A percentile compares a stretch with the other conserved stretches of the same genome.
Evolutionary conservation across 441 rosid species (phyloP).

Genomic region (Daphne laureola): DNA sequence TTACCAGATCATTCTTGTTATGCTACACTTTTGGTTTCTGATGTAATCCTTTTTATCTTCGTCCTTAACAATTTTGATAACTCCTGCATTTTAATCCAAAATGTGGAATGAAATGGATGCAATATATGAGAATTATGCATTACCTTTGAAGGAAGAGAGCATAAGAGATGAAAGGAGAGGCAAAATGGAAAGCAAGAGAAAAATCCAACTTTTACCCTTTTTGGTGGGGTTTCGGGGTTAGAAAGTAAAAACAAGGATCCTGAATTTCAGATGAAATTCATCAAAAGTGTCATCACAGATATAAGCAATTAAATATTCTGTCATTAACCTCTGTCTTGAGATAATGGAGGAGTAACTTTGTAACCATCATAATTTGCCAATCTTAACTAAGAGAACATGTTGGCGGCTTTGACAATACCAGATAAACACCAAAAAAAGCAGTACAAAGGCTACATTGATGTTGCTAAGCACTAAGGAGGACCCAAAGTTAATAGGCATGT

Average conservation of each 20-base stretch:
- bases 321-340: conserved; percentile 2
- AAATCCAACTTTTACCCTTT: not conserved
- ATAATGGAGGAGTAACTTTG: not conserved
- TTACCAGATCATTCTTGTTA: conserved; percentile 8
- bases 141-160: no score
- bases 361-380: no score
- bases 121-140: no score
- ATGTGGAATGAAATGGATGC: no score
- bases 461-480: conserved; percentile 26
- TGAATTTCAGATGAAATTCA: conserved; percentile 21
- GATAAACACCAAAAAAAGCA: conserved; percentile 21
- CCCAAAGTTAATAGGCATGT: not conserved
- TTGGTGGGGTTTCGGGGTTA: not conserved
- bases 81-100: conserved; percentile 11
- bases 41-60: conserved; percentile 16
- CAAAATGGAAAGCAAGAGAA: not conserved
- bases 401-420: conserved; percentile 31
- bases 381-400: no score
- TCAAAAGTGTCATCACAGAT: conserved; percentile 5
- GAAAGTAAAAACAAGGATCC: conserved; percentile 16
- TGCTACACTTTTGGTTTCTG: conserved; percentile 20
- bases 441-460: conserved; percentile 29
- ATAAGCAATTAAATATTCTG: not conserved
- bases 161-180: no score
- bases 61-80: conserved; percentile 6